Evolutionary conservation across 2,329 filamentous ascomycete genomes (phyloP).

Genomic region (Didymella pomorum): DNA sequence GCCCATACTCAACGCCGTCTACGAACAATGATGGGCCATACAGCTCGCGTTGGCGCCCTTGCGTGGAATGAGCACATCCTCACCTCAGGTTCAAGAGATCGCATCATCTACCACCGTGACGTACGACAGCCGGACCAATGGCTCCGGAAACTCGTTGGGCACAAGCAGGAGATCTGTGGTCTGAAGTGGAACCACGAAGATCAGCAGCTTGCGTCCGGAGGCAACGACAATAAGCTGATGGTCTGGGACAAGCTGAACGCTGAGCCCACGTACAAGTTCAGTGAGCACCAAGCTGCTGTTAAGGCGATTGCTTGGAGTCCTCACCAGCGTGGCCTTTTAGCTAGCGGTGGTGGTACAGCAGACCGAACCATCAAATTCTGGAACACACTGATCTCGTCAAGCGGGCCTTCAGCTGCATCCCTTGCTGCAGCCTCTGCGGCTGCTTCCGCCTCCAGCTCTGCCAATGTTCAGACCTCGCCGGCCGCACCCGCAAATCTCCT

Average conservation of each 20-base stretch:
- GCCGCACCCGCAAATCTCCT: constrained; percentile 56
- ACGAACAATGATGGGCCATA: constrained; percentile 96
- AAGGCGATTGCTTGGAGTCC: constrained; percentile 99
- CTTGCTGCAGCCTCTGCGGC: constrained; percentile 50
- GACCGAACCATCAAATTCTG: constrained; percentile 98
- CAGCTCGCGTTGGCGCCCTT: constrained; percentile 87
- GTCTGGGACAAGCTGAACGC: constrained; percentile 98
- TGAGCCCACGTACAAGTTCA: constrained; percentile 90
- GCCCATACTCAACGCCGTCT: constrained; percentile 84
- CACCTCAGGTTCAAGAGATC: constrained; percentile 92
- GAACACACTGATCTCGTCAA: constrained; percentile 84
- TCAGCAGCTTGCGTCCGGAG: constrained; percentile 90
- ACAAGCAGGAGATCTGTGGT: constrained; percentile 98
- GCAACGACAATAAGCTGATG: constrained; percentile 98
- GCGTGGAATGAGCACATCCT: constrained; percentile 99
- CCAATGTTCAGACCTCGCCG: constrained; percentile 42
- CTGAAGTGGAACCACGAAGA: constrained; percentile 97
- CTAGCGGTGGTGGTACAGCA: constrained; percentile 93
- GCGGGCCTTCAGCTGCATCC: constrained; percentile 51
- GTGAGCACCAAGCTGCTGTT: constrained; percentile 92
- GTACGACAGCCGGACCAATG: constrained; percentile 92
- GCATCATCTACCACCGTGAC: constrained; percentile 93
- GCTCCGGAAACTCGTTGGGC: constrained; percentile 84
- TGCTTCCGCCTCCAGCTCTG: constrained; percentile 43
- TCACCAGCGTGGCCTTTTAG: constrained; percentile 92